Base-by-base conservation (phyloP, 73 alveolate species). In the Tetrahymena elliotti region DNA sequence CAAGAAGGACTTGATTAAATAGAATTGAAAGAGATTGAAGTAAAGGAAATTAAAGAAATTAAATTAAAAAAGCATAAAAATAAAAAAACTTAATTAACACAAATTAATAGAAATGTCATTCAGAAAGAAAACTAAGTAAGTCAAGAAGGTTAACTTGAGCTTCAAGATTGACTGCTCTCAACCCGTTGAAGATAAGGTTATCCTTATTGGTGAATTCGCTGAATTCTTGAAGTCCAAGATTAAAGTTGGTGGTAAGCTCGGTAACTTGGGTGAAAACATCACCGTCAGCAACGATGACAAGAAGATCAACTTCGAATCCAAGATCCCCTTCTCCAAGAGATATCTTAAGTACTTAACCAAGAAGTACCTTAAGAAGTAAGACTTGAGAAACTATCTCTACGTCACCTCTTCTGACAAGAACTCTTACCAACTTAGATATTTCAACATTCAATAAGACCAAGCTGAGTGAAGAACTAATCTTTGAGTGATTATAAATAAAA, bases 301-400 rank as follows among this genome's bases (percentile, higher is more conserved):
- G 37, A 94, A 93, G 93, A 94, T 98, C 95, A 94, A 33, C 38
- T 97, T 98, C 12, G 83, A 93, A 38, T 93, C 98, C 94, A 93
- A 54, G 93, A 92, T 97, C 93, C 98, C 98, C 38, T 97, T 98
- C 98, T 97, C 98, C 96, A 98, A 98, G 98, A 97, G 99, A 98
- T 98, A 98, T 97, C 97, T 98, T 84, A 98, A 98, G 97, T 98
- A 98, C 96, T 94, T 98, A 93, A 97, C 99, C 93, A 98, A 98
- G 98, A 98, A 98, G 95, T 98, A 98, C 97, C 96, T 98, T 93
- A 98, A 98, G 97, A 97, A 97, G 97, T 97, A 97, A 93, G 97
- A 96, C 93, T 84, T 98, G 95, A 97, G 98, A 97, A 98, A 98
- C 92, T 98, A 97, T 95, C 96, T 98, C 84, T 95, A 98, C 93